Percentiles rank a stretch among this genome's conserved stretches.
phyloP scores from a whole-genome alignment of 306 rosid genomes.

The Dalbergia oliveri region DNA sequence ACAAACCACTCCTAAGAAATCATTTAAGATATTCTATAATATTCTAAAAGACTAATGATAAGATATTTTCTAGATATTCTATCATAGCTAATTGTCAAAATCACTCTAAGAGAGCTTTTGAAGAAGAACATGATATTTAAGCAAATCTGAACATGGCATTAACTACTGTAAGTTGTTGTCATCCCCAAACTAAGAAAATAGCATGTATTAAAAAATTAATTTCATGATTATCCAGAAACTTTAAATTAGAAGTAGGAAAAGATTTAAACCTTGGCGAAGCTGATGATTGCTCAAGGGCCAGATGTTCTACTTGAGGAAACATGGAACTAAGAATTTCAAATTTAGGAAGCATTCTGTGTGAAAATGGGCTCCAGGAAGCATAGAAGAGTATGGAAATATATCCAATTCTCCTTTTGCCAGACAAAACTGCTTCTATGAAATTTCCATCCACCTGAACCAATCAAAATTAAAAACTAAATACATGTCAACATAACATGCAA shows the following conservation, averaged over 20 bases:
- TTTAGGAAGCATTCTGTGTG: slow-evolving; percentile 56
- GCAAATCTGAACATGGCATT: too few relatives aligned
- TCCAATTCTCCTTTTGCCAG: slow-evolving; percentile 50
- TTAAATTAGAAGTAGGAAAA: slow-evolving; percentile 31
- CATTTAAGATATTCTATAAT: too few relatives aligned
- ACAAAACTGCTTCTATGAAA: slow-evolving; percentile 62
- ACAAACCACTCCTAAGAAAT: too few relatives aligned
- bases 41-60: too few relatives aligned
- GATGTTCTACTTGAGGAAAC: slow-evolving; percentile 81
- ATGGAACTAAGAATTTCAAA: slow-evolving; percentile 70
- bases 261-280: slow-evolving; percentile 75
- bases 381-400: slow-evolving; percentile 68
- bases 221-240: slow-evolving; percentile 23
- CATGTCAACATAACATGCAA: slow-evolving; percentile 22
- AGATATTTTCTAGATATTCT: too few relatives aligned
- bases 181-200: background rate
- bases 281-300: slow-evolving; percentile 72
- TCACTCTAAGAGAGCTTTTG: too few relatives aligned
- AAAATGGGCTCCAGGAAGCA: slow-evolving; percentile 84
- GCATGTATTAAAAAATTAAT: slow-evolving; percentile 8
- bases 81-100: too few relatives aligned
- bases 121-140: too few relatives aligned
- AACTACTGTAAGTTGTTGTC: background rate
- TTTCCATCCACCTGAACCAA: slow-evolving; percentile 73
- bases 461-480: slow-evolving; percentile 19